A percentile compares a stretch with the other conserved stretches of the same genome.
phyloP scores from a whole-genome alignment of 805 yeast species.

The Ogataea trehaloabstinens region DNA sequence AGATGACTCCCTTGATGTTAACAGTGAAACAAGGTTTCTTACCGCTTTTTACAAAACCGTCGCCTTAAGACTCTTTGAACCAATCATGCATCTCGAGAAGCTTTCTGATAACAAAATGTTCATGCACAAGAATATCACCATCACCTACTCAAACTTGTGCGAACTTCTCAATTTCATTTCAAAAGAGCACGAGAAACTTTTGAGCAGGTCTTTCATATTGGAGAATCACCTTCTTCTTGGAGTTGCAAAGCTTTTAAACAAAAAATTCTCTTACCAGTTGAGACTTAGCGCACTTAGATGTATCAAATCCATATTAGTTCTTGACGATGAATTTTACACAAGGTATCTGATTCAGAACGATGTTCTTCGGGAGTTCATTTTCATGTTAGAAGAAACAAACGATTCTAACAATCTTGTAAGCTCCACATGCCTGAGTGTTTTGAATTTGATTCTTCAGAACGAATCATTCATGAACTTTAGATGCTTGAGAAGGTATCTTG shows the following conservation, averaged over 20 bases:
- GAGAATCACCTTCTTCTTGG: slow-evolving; percentile 59
- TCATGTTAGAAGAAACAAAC: slow-evolving; percentile 46
- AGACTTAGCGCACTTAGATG: slow-evolving; percentile 70
- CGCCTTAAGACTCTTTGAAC: slow-evolving; percentile 27
- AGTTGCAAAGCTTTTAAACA: slow-evolving; percentile 46
- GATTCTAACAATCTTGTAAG: slow-evolving; percentile 61
- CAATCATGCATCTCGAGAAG: slow-evolving; percentile 21
- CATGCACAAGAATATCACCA: slow-evolving; percentile 9
- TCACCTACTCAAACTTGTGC: slow-evolving; percentile 43
- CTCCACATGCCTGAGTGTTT: slow-evolving; percentile 71
- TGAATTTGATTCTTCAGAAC: slow-evolving; percentile 23
- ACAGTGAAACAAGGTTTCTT: slow-evolving; percentile 37
- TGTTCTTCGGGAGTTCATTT: slow-evolving; percentile 48
- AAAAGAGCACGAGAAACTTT: slow-evolving; percentile 55
- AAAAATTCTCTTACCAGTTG: slow-evolving; percentile 47
- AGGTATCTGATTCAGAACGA: slow-evolving; percentile 55
- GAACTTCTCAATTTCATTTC: slow-evolving; percentile 70
- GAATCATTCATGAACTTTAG: slow-evolving; percentile 18
- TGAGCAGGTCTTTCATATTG: slow-evolving; percentile 62
- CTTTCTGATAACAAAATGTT: not conserved
- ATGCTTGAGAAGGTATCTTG: slow-evolving; percentile 21
- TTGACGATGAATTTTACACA: slow-evolving; percentile 63
- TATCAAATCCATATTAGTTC: slow-evolving; percentile 55
- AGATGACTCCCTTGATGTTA: slow-evolving; percentile 12
- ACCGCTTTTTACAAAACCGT: slow-evolving; percentile 57